Evolutionary conservation across 176 grass and related monocot genomes (phyloP).

Genomic region (Luzula sylvatica): DNA sequence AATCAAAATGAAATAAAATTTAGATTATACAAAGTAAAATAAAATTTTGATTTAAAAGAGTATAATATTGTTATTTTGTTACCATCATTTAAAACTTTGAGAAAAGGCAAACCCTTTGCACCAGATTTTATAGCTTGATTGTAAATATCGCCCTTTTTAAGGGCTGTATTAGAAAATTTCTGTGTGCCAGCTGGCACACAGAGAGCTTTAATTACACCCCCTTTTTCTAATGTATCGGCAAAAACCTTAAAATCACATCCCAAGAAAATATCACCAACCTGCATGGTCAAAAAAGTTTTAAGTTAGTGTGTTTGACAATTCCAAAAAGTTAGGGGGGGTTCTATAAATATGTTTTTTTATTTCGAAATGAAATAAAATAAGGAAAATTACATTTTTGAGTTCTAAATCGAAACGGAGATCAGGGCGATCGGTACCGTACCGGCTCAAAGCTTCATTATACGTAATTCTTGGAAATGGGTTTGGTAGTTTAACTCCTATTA

Average conservation of each 20-base stretch:
- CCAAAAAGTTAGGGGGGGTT: no score
- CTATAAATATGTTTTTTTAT: no score
- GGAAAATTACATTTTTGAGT: slow-evolving; percentile 72
- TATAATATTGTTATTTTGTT: slow-evolving; percentile 11
- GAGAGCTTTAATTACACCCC: slow-evolving; percentile 65
- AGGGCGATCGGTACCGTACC: slow-evolving; percentile 87
- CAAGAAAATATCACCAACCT: slow-evolving; percentile 67
- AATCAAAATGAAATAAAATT: not conserved
- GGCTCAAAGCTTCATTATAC: slow-evolving; percentile 72
- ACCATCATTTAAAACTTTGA: slow-evolving; percentile 87
- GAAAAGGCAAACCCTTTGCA: slow-evolving; percentile 92
- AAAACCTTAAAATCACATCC: slow-evolving; percentile 84
- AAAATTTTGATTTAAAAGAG: no score
- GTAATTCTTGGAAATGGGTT: slow-evolving; percentile 82
- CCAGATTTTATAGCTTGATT: slow-evolving; percentile 83
- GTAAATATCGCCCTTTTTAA: slow-evolving; percentile 89
- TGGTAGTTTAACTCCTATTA: slow-evolving; percentile 64
- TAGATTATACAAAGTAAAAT: no score
- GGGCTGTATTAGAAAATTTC: slow-evolving; percentile 86
- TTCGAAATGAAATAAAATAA: slow-evolving; percentile 20
- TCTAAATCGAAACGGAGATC: slow-evolving; percentile 87
- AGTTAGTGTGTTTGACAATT: not conserved
- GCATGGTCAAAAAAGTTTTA: slow-evolving; percentile 18
- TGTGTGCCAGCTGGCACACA: slow-evolving; percentile 59
- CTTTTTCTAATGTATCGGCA: slow-evolving; percentile 65